Base-by-base conservation (phyloP, 305 asterid genomes). In the Salvia sclarea region DNA sequence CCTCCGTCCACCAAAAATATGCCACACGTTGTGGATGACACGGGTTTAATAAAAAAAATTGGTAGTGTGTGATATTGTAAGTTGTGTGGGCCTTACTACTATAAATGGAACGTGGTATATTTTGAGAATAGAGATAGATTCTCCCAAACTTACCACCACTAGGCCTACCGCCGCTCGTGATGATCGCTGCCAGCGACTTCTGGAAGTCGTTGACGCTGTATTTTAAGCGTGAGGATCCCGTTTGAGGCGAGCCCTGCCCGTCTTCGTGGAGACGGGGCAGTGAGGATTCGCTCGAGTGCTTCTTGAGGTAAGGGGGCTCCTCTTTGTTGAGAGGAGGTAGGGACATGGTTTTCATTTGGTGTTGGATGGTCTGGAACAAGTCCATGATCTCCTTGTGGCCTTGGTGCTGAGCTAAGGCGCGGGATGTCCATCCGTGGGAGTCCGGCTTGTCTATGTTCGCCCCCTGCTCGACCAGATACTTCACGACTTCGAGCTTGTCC, bases 171-270 rank as follows among this genome's bases (percentile, higher is more conserved):
- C 80, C 74, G 37, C 88, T 77, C 44, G 97, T 78, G 69, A 90
- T 65, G 76, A 93, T 84, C 78, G 95, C 95, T 0, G 88, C 91
- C 24, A 88, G 89, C 7, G 97, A 93, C 49, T 87, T 84, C 57
- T 74, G 85, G 25, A 81, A 81, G 64, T 53, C 64, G 59, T 71
- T 76, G 0, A 77, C 69, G 64, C 78, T 74, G 52, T 72, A 74
- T 69, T 76, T 77, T 16, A 18, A 49, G 47, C 17, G 71, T 1
- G 14, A 8, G 6, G 61, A 0, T 2, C 3, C 38, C 8, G 4
- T 24, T 9, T 22, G 54, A 61, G 54, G n/a, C 9, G 40, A 22
- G 4, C 14, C 2, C 40, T 61, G 14, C 9, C 0, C 9, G 0
- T n/a, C 78, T 13, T 60, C 54, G 17, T 17, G 57, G 44, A 67